Base-by-base conservation (phyloP, 345 rosid species). In the Draba incana region DNA sequence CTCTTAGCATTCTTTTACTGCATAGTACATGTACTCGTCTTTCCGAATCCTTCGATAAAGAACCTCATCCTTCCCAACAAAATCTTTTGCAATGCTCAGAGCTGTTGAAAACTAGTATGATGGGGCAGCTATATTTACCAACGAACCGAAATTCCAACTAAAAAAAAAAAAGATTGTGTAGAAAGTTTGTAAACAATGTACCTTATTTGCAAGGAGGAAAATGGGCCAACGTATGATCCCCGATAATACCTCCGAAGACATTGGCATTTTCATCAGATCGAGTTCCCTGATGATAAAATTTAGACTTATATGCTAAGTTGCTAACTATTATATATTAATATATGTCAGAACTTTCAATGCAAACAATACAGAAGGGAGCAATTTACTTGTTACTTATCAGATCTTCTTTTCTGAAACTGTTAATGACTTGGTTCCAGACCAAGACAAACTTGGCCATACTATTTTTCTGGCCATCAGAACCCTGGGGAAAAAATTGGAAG, bases 151-250 rank as follows among this genome's bases (percentile, higher is more conserved):
- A 61, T 13, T 47, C 64, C 43, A 60, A 45, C 20, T 1, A 20
- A 20, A 20, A 20, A 51, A 48, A 61, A 53, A 56, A 4, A 37
- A 7, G 20, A 41, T 56, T 35, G 13, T 62, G 8, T 50, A 64
- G 24, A 45, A 12, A 48, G 5, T 9, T 33, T 24, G 9, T 42
- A 45, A 51, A 68, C 55, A 31, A 9, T 35, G 57, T 75, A 93
- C 98, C 96, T 93, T 84, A 80, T 84, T 86, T 71, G 97, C 90
- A 31, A 93, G 84, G 71, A 93, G 96, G 76, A 93, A 93, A 72
- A 93, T 83, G 12, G 98, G 98, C 98, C 98, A 93, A 45, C 82
- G 85, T 74, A 93, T 75, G 59, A 80, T 80, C 75, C 84, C 94
- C 27, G 79, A 75, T 54, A 85, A 73, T 64, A 86, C 75, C 75